Evolutionary conservation across 306 rosid genomes (phyloP).

Genomic region (Cucumis hystrix): DNA sequence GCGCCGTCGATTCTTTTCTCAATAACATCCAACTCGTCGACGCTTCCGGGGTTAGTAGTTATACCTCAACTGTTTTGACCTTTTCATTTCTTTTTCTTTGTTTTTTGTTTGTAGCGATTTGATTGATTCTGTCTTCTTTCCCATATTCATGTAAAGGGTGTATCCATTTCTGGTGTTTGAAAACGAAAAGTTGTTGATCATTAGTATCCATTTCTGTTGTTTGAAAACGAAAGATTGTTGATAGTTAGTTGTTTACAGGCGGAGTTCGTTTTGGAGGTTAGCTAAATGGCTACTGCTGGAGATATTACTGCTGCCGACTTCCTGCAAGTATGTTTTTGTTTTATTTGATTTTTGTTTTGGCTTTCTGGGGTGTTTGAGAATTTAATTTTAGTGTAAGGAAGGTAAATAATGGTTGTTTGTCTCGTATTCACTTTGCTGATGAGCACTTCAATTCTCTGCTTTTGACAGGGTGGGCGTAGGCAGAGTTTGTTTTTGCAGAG

Average conservation of each 20-base stretch:
- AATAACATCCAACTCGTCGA: not conserved
- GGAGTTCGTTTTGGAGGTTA: not conserved
- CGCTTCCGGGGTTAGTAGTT: not conserved
- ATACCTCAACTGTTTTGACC: not conserved
- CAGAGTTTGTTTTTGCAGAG: conserved; percentile 27
- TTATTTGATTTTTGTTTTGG: not conserved
- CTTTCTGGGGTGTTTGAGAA: not conserved
- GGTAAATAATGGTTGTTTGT: not conserved
- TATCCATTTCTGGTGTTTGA: not conserved
- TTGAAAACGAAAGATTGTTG: not conserved
- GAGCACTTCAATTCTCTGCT: not conserved
- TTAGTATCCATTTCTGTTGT: not conserved
- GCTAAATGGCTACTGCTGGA: conserved; percentile 26
- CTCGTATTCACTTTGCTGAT: not conserved
- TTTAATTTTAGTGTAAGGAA: not conserved
- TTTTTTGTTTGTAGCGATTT: not conserved
- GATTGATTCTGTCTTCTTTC: not conserved
- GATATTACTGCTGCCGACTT: conserved; percentile 45
- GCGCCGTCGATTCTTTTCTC: not conserved
- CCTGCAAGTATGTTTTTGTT: conserved; percentile 27
- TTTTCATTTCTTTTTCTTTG: too few relatives aligned
- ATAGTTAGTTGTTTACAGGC: not conserved
- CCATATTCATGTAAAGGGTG: not conserved
- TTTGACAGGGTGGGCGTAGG: conserved; percentile 38
- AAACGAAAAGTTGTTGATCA: too few relatives aligned